Evolutionary conservation across 2,329 filamentous ascomycete species (phyloP).

Genomic region (Penicillium sp.): DNA sequence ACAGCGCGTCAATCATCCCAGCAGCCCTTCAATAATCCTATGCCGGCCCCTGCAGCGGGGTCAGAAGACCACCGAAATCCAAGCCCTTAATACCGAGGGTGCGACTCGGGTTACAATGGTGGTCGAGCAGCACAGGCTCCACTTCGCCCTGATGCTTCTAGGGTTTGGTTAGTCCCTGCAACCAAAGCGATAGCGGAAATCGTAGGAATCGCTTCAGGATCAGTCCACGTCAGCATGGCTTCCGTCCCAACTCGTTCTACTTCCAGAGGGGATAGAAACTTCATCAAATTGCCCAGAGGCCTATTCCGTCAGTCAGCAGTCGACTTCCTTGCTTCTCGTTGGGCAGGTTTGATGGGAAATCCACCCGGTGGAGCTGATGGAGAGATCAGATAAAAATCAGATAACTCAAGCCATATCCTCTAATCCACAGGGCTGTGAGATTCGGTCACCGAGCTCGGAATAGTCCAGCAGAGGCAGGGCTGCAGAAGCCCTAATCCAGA

Average conservation of each 20-base stretch:
- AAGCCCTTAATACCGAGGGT: neutral
- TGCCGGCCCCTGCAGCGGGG: neutral
- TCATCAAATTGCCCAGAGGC: neutral
- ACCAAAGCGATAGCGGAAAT: neutral
- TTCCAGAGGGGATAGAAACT: neutral
- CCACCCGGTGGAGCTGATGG: constrained; percentile 24
- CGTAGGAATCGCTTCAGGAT: neutral
- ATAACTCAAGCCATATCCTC: constrained; percentile 23
- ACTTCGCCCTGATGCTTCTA: neutral
- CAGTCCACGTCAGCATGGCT: neutral
- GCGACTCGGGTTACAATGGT: neutral
- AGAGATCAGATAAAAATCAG: constrained; percentile 28
- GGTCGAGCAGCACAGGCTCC: neutral
- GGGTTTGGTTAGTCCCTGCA: constrained; percentile 1
- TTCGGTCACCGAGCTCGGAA: too few species aligned
- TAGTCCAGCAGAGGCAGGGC: neutral
- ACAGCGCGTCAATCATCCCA: neutral
- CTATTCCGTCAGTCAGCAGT: constrained; percentile 2
- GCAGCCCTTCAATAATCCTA: neutral
- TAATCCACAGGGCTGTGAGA: too few species aligned
- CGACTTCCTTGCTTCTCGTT: constrained; percentile 8
- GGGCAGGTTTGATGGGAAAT: constrained; percentile 9
- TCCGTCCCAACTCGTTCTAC: neutral
- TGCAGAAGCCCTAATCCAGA: neutral
- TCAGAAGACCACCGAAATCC: neutral